Evolutionary conservation across 73 alveolate genomes (phyloP).

Genomic region (Blepharisma japonicum): DNA sequence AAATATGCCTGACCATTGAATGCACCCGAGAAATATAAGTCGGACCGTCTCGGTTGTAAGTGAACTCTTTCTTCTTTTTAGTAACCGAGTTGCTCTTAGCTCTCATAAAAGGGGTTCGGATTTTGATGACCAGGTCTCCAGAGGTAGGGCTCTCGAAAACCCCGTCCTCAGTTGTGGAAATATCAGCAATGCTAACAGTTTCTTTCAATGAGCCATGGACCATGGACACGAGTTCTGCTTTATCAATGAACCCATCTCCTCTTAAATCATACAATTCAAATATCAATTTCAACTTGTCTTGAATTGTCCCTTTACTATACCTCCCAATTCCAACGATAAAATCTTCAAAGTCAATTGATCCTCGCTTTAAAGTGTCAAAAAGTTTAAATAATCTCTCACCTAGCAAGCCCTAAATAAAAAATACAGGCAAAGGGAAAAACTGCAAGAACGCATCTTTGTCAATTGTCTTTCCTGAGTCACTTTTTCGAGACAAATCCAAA

Average conservation of each 20-base stretch:
- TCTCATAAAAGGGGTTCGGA: too few species aligned
- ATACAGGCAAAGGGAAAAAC: background rate
- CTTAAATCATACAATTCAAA: background rate
- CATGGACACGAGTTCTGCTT: too few species aligned
- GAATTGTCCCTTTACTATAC: background rate
- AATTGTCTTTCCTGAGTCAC: background rate
- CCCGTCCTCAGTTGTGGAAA: too few species aligned
- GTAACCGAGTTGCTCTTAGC: too few species aligned
- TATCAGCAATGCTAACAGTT: too few species aligned
- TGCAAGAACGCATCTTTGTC: background rate
- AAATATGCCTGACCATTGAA: too few species aligned
- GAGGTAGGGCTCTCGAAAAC: too few species aligned
- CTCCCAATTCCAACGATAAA: background rate
- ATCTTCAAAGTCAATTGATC: background rate
- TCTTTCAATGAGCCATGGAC: too few species aligned
- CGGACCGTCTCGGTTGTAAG: too few species aligned
- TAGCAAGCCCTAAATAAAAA: constrained; percentile 17
- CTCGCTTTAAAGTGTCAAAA: background rate
- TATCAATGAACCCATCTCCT: background rate
- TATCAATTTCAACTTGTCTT: background rate
- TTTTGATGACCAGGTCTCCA: too few species aligned
- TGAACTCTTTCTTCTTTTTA: too few species aligned
- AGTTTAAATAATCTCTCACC: constrained; percentile 3
- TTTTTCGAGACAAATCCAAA: background rate
- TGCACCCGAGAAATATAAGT: too few species aligned